Conservation (phyloP, 2,329 filamentous ascomycete species). For the Diaporthe sp. region DNA sequence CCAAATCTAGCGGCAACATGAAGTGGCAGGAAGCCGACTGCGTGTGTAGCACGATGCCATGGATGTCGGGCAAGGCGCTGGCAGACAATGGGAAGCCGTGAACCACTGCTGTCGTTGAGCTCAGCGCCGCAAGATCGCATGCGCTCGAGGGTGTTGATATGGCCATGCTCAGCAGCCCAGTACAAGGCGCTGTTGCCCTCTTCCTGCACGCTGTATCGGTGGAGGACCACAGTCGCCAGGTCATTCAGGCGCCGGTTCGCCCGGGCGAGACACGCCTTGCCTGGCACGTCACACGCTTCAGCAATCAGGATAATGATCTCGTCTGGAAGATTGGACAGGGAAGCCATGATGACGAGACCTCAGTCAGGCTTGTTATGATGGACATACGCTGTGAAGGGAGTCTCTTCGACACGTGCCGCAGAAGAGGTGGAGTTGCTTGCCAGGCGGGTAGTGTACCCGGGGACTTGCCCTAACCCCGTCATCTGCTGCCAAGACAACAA, state of each 20-base stretch:
- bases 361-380: background rate
- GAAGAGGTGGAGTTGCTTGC: background rate
- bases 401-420: background rate
- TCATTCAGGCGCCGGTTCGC: background rate
- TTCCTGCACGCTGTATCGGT: constrained; percentile 1
- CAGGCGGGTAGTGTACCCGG: background rate
- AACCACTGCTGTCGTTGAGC: constrained; percentile 10
- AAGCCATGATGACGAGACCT: background rate
- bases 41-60: too few species aligned
- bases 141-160: background rate
- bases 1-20: constrained; percentile 7
- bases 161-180: constrained; percentile 11
- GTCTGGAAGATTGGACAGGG: background rate
- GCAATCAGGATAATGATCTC: constrained; percentile 9
- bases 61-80: background rate
- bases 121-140: constrained; percentile 1
- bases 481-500: background rate
- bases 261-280: background rate
- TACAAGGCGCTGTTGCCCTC: constrained; percentile 9
- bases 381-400: background rate
- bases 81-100: background rate
- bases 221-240: background rate
- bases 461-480: background rate
- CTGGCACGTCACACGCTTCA: constrained; percentile 1
- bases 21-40: background rate